A percentile compares a stretch with the other conserved stretches of the same genome.
Evolutionary conservation across 306 rosid genomes (phyloP).

Genomic region (Quercus alba): DNA sequence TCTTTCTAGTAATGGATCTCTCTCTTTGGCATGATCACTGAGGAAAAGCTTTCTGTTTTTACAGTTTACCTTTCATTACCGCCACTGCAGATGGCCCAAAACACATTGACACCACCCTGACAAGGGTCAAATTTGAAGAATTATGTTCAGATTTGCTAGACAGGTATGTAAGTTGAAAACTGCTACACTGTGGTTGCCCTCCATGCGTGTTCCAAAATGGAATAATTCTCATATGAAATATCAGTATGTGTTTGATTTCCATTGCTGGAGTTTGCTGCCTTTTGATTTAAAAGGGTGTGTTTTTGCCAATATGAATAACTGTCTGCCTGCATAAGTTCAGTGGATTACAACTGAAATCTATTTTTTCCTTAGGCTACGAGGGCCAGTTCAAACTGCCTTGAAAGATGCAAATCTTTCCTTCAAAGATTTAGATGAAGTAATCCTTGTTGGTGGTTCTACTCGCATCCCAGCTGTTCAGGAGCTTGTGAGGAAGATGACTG

Average conservation of each 20-base stretch:
- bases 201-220: too few relatives aligned
- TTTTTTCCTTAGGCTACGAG: constrained; percentile 44
- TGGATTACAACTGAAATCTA: too few relatives aligned
- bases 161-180: constrained; percentile 41
- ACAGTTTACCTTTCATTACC: constrained; percentile 90
- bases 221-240: too few relatives aligned
- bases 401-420: constrained; percentile 89
- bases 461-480: constrained; percentile 93
- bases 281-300: too few relatives aligned
- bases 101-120: constrained; percentile 85
- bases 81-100: constrained; percentile 95
- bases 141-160: constrained; percentile 91
- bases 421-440: constrained; percentile 84
- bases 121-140: constrained; percentile 91
- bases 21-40: not conserved
- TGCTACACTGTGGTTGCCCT: not conserved
- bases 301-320: not conserved
- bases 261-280: not conserved
- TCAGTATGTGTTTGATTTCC: too few relatives aligned
- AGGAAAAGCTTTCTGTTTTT: not conserved
- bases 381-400: constrained; percentile 80
- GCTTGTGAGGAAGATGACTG: constrained; percentile 82
- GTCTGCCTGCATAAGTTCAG: too few relatives aligned
- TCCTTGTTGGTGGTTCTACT: constrained; percentile 93
- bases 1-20: not conserved